A percentile compares a stretch with the other conserved stretches of the same genome.
Conservation (phyloP, 2,329 filamentous ascomycete genomes). For the Claviceps maximensis region DNA sequence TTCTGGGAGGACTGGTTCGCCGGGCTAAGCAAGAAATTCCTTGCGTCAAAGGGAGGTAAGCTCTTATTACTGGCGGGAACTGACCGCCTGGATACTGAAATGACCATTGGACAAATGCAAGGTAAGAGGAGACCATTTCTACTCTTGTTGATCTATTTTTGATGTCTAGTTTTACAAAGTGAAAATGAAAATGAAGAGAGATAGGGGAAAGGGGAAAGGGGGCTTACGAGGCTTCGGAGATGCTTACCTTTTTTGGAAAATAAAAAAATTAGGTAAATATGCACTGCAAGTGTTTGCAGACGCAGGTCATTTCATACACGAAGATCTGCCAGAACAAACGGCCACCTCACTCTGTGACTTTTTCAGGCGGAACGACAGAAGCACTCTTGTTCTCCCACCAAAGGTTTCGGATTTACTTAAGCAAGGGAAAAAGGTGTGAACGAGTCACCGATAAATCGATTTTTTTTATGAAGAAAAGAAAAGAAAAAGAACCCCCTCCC, state of each 20-base stretch:
- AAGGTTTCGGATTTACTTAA: constrained; percentile 69
- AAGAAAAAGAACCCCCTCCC: neutral
- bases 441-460: neutral
- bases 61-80: constrained; percentile 76
- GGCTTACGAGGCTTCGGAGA: neutral
- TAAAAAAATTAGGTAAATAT: constrained; percentile 57
- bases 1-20: constrained; percentile 95
- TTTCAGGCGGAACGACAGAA: constrained; percentile 80
- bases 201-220: neutral
- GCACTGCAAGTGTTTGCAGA: constrained; percentile 89
- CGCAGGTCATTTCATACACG: constrained; percentile 92
- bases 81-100: constrained; percentile 76
- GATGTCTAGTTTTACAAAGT: neutral
- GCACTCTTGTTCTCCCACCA: constrained; percentile 70
- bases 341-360: constrained; percentile 81
- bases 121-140: constrained; percentile 32
- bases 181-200: neutral
- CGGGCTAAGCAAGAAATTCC: constrained; percentile 77
- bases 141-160: neutral
- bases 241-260: neutral
- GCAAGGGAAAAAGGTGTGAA: constrained; percentile 46
- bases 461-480: too few relatives aligned
- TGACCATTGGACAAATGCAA: constrained; percentile 97
- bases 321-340: constrained; percentile 84
- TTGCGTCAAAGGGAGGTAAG: constrained; percentile 70